Conservation (phyloP, 768 basidiomycete genomes). For the Mycena maculata region DNA sequence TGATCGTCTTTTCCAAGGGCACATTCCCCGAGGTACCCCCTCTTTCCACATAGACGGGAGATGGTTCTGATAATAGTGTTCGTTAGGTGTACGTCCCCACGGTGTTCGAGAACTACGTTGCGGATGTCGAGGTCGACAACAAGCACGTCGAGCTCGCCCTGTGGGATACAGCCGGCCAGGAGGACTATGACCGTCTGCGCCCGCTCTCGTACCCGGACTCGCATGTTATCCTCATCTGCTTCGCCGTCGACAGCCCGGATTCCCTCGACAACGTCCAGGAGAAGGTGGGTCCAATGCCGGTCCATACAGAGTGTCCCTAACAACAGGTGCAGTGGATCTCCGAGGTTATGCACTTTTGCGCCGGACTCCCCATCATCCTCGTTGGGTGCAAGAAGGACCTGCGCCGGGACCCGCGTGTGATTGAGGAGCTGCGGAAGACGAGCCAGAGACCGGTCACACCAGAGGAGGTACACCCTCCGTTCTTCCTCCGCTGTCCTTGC, state of each 20-base stretch:
- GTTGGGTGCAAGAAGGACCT: conserved; percentile 99
- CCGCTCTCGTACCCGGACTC: conserved; percentile 99
- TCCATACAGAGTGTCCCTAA: conserved; percentile 10
- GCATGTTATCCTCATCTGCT: conserved; percentile 99
- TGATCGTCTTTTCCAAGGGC: conserved; percentile 97
- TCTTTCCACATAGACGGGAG: conserved; percentile 6
- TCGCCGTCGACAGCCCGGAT: conserved; percentile 97
- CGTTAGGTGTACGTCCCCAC: conserved; percentile 99
- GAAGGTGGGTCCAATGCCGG: conserved; percentile 74
- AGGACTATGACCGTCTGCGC: conserved; percentile 98
- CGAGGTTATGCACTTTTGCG: conserved; percentile 98
- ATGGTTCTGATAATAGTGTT: conserved; percentile 4
- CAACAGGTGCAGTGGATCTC: conserved; percentile 86
- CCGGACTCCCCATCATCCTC: conserved; percentile 93
- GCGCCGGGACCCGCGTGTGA: conserved; percentile 90
- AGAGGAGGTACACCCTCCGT: conserved; percentile 74
- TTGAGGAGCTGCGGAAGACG: conserved; percentile 94
- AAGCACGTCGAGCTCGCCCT: conserved; percentile 98
- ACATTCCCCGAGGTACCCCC: conserved; percentile 90
- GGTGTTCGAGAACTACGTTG: conserved; percentile 99
- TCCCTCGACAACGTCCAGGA: conserved; percentile 99
- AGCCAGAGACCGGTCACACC: conserved; percentile 94
- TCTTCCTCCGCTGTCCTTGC: not conserved
- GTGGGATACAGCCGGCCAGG: conserved; percentile 99
- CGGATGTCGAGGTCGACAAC: conserved; percentile 97